Base-by-base conservation (phyloP, 805 yeast species). In the Candida piceae region DNA sequence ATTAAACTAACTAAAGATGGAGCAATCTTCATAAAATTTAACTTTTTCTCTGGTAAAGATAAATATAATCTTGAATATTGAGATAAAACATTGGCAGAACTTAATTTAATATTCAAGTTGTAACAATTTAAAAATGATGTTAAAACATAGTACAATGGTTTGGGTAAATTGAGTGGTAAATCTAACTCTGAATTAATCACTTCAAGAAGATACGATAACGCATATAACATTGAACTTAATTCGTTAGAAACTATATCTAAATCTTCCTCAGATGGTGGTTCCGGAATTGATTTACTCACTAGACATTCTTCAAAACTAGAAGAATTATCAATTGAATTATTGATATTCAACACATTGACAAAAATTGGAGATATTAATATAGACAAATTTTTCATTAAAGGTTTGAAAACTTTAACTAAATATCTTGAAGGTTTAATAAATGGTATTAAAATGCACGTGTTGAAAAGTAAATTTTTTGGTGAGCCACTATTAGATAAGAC, bases 41-140 rank as follows among this genome's bases (percentile, higher is more conserved):
- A 12, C 7, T 42, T 34, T 34, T 47, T 50, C 3, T 38, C 31
- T 7, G 43, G 40, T 2, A 48, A 36, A 8, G 29, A 7, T 8
- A 44, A 27, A 38, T 43, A 51, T 12, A 45, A 25, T 26, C 34
- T 51, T 6, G 57, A 31, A 22, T 58, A 58, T 11, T 50, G 50
- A 7, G 49, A 49, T 12, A 59, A 41, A n/a, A 57, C 55, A 34
- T 55, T 58, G 31, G 52, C 39, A 1, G 60, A 38, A 16, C 60
- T 50, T 31, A 53, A 41, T 29, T 49, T 47, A 26, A 58, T 24
- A 25, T 48, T 47, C 29, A 44, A 30, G 32, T 52, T 45, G 30
- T 49, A 52, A n/a, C 50, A 40, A 19, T 45, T 45, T 26, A 59
- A 40, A 16, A 55, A 45, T 9, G 57, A 40, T 9, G 49, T 45